Base-by-base conservation (phyloP, 1,284 basidiomycete genomes). In the Cutaneotrichosporon sp. region DNA sequence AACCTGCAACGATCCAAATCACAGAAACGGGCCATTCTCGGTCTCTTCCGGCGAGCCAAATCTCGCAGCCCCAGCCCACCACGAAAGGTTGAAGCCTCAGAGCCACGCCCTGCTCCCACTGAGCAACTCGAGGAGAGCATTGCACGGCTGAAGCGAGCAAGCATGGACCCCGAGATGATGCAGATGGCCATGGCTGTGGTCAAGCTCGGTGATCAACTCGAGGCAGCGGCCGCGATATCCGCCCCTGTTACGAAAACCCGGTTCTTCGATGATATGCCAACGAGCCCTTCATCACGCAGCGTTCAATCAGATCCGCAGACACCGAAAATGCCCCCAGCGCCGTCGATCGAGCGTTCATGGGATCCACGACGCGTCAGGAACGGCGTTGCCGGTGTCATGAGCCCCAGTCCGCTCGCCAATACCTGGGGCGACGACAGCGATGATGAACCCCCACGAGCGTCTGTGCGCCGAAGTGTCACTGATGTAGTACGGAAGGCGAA, bases 51-150 rank as follows among this genome's bases (percentile, higher is more conserved):
- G 12, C 58, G 72, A 34, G 62, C 63, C 35, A 70, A 65, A 1
- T 74, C 70, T 2, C 61, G 70, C 14, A 66, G 63, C 49, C 72
- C 73, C 1, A 70, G 64, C 46, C 68, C 70, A 11, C 71, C 72
- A 0, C 51, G 46, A 4, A 46, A 50, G 29, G 51, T 53, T 1
- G 65, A 70, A 16, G n/a, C 53, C 14, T 49, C 53, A 2, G 10
- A 17, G 4, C 29, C 43, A 12, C 62, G 55, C 17, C 61, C 47
- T 10, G 61, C 65, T 9, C 61, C 56, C 2, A 45, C 60, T 3
- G 66, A 66, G 31, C 64, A 71, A 22, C 46, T 73, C 5, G 70
- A 74, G 37, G 65, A 70, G 44, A 67, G 67, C 9, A 67, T 74
- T 3, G 71, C 68, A 41, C 53, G 64, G 17, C 51, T 75, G 29